Evolutionary conservation across 768 basidiomycete species (phyloP).

Genomic region (Leccinum subgranulosum): DNA sequence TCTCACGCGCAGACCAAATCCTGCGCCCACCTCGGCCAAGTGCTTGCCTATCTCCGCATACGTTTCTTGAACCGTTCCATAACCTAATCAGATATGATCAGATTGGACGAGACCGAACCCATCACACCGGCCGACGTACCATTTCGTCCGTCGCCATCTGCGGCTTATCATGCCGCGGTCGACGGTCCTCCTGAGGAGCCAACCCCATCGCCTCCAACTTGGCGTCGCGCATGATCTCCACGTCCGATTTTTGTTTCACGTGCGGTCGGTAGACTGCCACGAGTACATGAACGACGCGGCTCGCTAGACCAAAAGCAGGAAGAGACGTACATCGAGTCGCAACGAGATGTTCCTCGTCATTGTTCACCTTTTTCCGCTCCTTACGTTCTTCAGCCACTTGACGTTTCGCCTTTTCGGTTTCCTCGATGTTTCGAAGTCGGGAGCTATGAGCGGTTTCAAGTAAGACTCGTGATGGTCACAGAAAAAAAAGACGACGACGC

Average conservation of each 20-base stretch:
- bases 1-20: too few species aligned
- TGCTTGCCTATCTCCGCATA: slow-evolving; percentile 63
- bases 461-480: too few species aligned
- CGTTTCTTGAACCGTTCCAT: slow-evolving; percentile 98
- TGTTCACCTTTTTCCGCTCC: slow-evolving; percentile 48
- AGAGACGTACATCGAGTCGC: slow-evolving; percentile 76
- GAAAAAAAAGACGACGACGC: slow-evolving; percentile 31
- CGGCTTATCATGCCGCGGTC: slow-evolving; percentile 48
- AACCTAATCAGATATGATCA: slow-evolving; percentile 49
- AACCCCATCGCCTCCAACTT: slow-evolving; percentile 84
- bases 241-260: slow-evolving; percentile 79
- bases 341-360: slow-evolving; percentile 81
- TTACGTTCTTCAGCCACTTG: slow-evolving; percentile 72
- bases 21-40: too few species aligned
- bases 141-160: slow-evolving; percentile 91
- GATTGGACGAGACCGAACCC: neutral
- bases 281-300: neutral
- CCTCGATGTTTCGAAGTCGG: slow-evolving; percentile 92
- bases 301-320: neutral
- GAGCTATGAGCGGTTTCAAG: slow-evolving; percentile 43
- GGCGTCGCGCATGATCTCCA: slow-evolving; percentile 83
- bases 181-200: slow-evolving; percentile 41
- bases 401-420: slow-evolving; percentile 95
- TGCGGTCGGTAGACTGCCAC: slow-evolving; percentile 79
- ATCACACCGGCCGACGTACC: slow-evolving; percentile 41